Conservation (phyloP, 2,329 filamentous ascomycete genomes). For the Boeremia lycopersici region DNA sequence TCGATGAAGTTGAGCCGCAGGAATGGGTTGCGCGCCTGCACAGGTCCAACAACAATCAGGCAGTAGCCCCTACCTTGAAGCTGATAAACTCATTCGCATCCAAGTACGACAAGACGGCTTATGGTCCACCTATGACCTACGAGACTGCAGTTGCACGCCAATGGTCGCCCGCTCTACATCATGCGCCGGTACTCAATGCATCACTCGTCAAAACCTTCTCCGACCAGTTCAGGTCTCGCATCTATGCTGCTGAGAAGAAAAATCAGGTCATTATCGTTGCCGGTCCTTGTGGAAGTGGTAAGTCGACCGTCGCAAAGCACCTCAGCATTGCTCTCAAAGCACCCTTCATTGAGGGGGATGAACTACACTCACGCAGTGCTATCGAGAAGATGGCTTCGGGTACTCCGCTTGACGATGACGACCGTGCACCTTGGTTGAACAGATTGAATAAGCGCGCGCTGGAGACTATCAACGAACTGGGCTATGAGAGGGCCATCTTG, state of each 20-base stretch:
- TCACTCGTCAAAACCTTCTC: conserved; percentile 29
- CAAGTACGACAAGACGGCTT: conserved; percentile 54
- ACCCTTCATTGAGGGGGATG: conserved; percentile 52
- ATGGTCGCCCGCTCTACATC: conserved; percentile 23
- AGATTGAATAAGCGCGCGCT: conserved; percentile 30
- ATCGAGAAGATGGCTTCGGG: conserved; percentile 42
- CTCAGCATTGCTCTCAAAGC: conserved; percentile 37
- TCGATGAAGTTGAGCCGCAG: conserved; percentile 31
- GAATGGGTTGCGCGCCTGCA: conserved; percentile 44
- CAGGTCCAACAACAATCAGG: conserved; percentile 55
- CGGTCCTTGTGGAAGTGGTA: conserved; percentile 52
- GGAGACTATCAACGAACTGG: conserved; percentile 14
- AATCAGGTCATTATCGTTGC: conserved; percentile 45
- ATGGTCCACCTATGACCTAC: conserved; percentile 22
- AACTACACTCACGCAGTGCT: conserved; percentile 43
- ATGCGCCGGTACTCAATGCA: conserved; percentile 21
- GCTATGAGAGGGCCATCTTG: conserved; percentile 35
- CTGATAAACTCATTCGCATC: conserved; percentile 59
- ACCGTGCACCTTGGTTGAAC: conserved; percentile 31
- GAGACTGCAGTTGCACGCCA: conserved; percentile 21
- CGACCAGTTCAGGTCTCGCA: conserved; percentile 27
- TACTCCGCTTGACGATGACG: conserved; percentile 41
- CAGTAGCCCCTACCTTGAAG: conserved; percentile 59
- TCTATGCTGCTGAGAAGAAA: neutral
- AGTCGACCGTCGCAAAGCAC: conserved; percentile 46